phyloP scores from a whole-genome alignment of 129 eudicot genomes.

The Flaveria robusta region DNA sequence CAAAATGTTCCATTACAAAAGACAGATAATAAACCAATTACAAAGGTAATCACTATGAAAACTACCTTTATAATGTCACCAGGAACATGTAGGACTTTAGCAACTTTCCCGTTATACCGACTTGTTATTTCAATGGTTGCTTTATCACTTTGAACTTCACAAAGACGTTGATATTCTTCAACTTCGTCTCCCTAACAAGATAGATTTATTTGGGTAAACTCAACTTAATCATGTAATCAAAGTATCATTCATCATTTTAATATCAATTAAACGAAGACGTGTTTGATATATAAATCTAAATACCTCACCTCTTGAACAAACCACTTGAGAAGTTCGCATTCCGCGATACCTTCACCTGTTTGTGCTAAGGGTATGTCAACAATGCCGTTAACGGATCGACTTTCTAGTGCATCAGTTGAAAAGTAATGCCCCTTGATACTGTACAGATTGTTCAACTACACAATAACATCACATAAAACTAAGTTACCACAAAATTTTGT shows the following conservation, averaged over 20 bases:
- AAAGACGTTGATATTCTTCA: slow-evolving; percentile 95
- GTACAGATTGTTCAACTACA: slow-evolving; percentile 44
- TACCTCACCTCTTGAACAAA: slow-evolving; percentile 80
- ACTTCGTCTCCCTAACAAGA: slow-evolving; percentile 77
- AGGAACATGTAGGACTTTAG: slow-evolving; percentile 66
- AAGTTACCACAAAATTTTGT: neutral
- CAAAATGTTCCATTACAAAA: neutral
- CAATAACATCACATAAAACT: neutral
- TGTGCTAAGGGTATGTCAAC: slow-evolving; percentile 93
- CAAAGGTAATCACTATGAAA: neutral
- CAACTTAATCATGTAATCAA: slow-evolving; percentile 7
- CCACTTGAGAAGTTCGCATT: slow-evolving; percentile 97
- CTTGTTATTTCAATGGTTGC: slow-evolving; percentile 98
- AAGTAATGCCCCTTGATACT: slow-evolving; percentile 45
- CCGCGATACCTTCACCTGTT: slow-evolving; percentile 99
- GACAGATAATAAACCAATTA: neutral
- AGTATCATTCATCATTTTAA: neutral
- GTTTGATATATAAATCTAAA: neutral
- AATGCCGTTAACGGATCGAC: slow-evolving; percentile 44
- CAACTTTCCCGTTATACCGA: slow-evolving; percentile 81
- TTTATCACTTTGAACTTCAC: slow-evolving; percentile 99
- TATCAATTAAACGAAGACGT: too few relatives aligned
- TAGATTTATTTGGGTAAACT: slow-evolving; percentile 1
- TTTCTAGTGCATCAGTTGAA: slow-evolving; percentile 57
- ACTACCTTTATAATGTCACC: slow-evolving; percentile 88